A percentile compares a stretch with the other conserved stretches of the same genome.
These are phyloP conservation scores for Epichloe bromicola DNA, from an alignment of 2,329 filamentous ascomycete species.

Conservation along the genomic window DNA sequence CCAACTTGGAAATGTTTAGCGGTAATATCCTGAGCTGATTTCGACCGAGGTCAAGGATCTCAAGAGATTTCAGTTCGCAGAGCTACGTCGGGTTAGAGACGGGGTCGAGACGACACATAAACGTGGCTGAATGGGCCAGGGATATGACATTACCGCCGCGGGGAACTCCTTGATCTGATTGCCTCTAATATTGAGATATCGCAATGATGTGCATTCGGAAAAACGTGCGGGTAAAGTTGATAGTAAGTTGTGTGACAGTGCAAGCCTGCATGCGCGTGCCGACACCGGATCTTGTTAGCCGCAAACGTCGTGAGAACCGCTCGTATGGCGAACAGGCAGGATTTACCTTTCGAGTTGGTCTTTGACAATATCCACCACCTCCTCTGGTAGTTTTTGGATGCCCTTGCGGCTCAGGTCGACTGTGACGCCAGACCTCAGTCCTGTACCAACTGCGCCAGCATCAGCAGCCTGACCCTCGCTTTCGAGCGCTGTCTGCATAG, in stretches of 20 bases:
- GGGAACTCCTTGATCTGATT: conserved; percentile 57
- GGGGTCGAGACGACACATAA: conserved; percentile 6
- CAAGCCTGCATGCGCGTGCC: conserved; percentile 39
- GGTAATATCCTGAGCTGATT: conserved; percentile 74
- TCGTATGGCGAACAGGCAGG: not conserved
- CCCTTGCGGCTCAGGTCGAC: conserved; percentile 67
- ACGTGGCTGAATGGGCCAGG: not conserved
- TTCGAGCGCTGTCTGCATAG: conserved; percentile 53
- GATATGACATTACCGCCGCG: conserved; percentile 31
- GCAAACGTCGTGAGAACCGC: not conserved
- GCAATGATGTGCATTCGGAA: conserved; percentile 61
- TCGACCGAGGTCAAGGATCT: conserved; percentile 84
- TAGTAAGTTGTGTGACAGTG: conserved; percentile 68
- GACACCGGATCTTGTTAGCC: not conserved
- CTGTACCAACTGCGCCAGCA: conserved; percentile 43
- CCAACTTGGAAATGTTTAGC: conserved; percentile 64
- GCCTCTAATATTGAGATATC: conserved; percentile 69
- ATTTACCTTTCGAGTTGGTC: conserved; percentile 58
- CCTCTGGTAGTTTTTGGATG: conserved; percentile 57
- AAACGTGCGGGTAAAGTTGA: conserved; percentile 57
- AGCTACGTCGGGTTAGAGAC: conserved; percentile 42
- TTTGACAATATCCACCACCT: conserved; percentile 63
- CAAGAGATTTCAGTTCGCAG: conserved; percentile 71
- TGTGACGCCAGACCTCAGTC: conserved; percentile 58
- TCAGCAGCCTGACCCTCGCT: conserved; percentile 53